Evolutionary conservation across 1,139 yeast genomes (phyloP).

Genomic region (Blastobotrys persicus): DNA sequence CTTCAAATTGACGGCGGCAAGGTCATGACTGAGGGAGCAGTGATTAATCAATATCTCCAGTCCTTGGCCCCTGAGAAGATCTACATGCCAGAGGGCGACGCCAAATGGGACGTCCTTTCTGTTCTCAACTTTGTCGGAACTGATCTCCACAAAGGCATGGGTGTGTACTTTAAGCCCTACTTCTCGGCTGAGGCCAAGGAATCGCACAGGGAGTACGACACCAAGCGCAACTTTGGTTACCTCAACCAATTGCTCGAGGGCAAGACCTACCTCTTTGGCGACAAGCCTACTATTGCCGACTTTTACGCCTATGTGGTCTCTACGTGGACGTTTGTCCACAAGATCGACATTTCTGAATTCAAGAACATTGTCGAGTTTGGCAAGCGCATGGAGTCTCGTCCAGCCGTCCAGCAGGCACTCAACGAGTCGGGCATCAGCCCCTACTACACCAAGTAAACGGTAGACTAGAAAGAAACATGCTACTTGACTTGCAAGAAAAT

Average conservation of each 20-base stretch:
- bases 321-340: conserved; percentile 12
- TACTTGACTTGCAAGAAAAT: neutral
- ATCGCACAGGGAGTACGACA: conserved; percentile 2
- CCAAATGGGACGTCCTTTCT: conserved; percentile 1
- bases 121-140: conserved; percentile 2
- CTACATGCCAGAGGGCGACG: conserved; percentile 6
- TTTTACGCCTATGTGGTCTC: conserved; percentile 12
- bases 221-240: conserved; percentile 4
- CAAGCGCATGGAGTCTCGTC: conserved; percentile 11
- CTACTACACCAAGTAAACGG: neutral
- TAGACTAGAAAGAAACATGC: neutral
- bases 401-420: conserved; percentile 13
- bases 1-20: conserved; percentile 14
- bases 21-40: conserved; percentile 13
- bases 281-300: conserved; percentile 15
- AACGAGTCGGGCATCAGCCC: conserved; percentile 9
- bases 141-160: conserved; percentile 11
- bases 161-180: conserved; percentile 2
- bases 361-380: conserved; percentile 10
- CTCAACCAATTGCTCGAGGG: conserved; percentile 9
- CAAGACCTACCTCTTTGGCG: conserved; percentile 13
- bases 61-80: conserved; percentile 10
- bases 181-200: conserved; percentile 12
- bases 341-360: conserved; percentile 9
- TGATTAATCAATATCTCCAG: conserved; percentile 13